Base-by-base conservation (phyloP, 495 filamentous ascomycete species). In the Annulohypoxylon maeteangense region DNA sequence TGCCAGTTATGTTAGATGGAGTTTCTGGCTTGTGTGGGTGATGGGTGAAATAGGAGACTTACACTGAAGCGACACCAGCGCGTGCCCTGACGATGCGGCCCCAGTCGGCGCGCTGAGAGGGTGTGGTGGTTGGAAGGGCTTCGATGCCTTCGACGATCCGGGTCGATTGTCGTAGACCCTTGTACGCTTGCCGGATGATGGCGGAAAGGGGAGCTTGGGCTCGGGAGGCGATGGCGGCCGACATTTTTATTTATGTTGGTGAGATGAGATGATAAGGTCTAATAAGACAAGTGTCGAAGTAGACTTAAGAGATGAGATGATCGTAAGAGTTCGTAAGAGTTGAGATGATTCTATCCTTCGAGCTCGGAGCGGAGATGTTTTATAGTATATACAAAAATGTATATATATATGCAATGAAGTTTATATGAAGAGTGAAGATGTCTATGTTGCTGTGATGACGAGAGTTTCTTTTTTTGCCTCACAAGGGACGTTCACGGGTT, bases 271-370 rank as follows among this genome's bases (percentile, higher is more conserved):
- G 27, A 62, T 53, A 25, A 27, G 38, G 68, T 68, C 44, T 72
- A 63, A 47, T 72, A 67, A 68, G 63, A 72, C 59, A 72, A 32
- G n/a, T 72, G 54, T 56, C 60, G 65, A 68, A 65, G 31, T 65
- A 36, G 22, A n/a, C 47, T 50, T 63, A 45, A 55, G 69, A 50
- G 59, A 68, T 67, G 69, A 60, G 18, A 14, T 32, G 50, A 29
- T 50, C 31, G 18, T 14, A 20, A 18, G 34, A 40, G 27, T 18
- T 55, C 20, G 51, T 14, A 57, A 59, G 70, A 73, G 61, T 65
- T 42, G 70, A 16, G 70, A 73, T 31, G 50, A 16, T 1, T 56
- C 50, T 56, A 55, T 36, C 25, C 50, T 31, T 50, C 55, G 40
- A 50, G 38, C 53, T 42, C 45, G 47, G 58, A 68, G 65, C 55